Conservation (phyloP, 1,284 basidiomycete genomes). For the Wolfiporia cocos region DNA sequence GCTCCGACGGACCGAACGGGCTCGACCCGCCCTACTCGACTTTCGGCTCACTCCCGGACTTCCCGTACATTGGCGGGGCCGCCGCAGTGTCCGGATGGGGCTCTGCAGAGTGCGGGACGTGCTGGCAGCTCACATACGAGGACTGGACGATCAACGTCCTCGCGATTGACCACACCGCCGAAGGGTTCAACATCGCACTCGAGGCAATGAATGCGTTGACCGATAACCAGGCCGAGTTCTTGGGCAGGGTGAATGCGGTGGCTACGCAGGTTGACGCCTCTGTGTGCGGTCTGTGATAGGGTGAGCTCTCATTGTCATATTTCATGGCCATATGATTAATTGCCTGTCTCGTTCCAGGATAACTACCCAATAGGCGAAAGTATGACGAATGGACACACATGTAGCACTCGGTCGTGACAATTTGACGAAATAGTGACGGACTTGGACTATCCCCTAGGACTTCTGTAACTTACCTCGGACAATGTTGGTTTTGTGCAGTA, state of each 20-base stretch:
- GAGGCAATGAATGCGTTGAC: constrained; percentile 26
- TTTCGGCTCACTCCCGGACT: constrained; percentile 38
- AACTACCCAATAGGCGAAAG: no score
- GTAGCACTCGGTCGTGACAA: no score
- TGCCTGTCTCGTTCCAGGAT: no score
- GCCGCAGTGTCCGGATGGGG: constrained; percentile 30
- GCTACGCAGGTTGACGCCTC: constrained; percentile 17
- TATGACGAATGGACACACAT: no score
- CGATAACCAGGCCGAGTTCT: constrained; percentile 16
- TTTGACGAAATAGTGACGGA: no score
- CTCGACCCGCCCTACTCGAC: constrained; percentile 35
- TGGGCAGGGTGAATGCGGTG: constrained; percentile 20
- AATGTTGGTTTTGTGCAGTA: no score
- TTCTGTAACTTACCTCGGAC: no score
- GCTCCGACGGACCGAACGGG: constrained; percentile 37
- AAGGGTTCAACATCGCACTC: constrained; percentile 33
- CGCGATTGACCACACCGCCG: constrained; percentile 31
- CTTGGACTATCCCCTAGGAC: no score
- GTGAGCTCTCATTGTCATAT: no score
- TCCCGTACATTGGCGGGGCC: constrained; percentile 40
- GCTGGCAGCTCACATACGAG: constrained; percentile 33
- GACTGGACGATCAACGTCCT: constrained; percentile 29
- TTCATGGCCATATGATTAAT: no score
- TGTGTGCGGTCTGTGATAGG: constrained; percentile 21
- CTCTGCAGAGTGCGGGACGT: constrained; percentile 35